Evolutionary conservation across 495 filamentous ascomycete species (phyloP).

Genomic region (Neurospora tetraspora): DNA sequence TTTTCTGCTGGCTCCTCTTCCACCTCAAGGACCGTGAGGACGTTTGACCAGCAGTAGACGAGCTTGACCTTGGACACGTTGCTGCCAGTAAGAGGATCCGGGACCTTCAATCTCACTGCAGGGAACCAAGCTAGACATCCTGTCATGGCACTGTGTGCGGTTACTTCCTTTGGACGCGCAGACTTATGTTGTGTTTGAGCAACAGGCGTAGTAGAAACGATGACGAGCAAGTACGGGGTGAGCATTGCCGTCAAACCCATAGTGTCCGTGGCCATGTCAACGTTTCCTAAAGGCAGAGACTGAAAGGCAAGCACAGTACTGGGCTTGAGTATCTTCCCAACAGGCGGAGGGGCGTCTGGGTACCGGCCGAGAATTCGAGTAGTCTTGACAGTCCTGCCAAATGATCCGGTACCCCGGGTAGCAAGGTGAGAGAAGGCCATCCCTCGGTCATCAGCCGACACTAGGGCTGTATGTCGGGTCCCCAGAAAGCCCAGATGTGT

Average conservation of each 20-base stretch:
- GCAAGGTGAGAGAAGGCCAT: slow-evolving; percentile 99
- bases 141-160: slow-evolving; percentile 80
- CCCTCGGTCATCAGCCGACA: slow-evolving; percentile 89
- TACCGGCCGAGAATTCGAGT: slow-evolving; percentile 88
- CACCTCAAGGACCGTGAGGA: slow-evolving; percentile 84
- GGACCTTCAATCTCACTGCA: slow-evolving; percentile 78
- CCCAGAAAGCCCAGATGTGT: slow-evolving; percentile 93
- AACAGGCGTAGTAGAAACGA: slow-evolving; percentile 91
- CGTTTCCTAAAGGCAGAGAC: slow-evolving; percentile 81
- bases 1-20: slow-evolving; percentile 60
- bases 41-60: slow-evolving; percentile 97
- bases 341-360: slow-evolving; percentile 49
- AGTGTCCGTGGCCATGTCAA: slow-evolving; percentile 75
- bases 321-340: slow-evolving; percentile 65
- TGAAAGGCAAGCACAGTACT: slow-evolving; percentile 93
- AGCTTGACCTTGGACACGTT: slow-evolving; percentile 68
- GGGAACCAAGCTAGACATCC: slow-evolving; percentile 97
- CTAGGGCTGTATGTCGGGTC: slow-evolving; percentile 87
- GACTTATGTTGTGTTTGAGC: slow-evolving; percentile 95
- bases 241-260: slow-evolving; percentile 92
- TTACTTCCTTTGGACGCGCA: slow-evolving; percentile 78
- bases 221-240: slow-evolving; percentile 88
- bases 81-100: slow-evolving; percentile 44
- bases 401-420: slow-evolving; percentile 76
- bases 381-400: slow-evolving; percentile 79